Conservation (phyloP, 2,329 filamentous ascomycete species). For the Penicillium sp. region DNA sequence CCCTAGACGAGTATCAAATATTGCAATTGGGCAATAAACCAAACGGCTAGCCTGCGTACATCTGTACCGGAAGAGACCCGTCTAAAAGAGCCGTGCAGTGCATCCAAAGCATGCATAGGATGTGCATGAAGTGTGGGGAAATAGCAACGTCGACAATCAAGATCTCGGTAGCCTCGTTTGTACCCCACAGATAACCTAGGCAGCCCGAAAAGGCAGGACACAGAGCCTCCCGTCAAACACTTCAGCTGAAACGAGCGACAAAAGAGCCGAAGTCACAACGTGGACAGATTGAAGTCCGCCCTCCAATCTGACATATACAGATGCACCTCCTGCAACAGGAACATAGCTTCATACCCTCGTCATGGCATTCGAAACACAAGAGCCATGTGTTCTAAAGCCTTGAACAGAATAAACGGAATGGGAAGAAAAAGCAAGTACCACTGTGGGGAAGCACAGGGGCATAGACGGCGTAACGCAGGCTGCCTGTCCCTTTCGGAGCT, state of each 20-base stretch:
- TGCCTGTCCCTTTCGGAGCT: slow-evolving; percentile 1
- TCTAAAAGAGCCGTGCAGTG: not conserved
- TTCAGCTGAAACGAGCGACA: not conserved
- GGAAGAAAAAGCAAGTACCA: not conserved
- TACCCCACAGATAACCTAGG: not conserved
- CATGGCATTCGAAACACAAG: not conserved
- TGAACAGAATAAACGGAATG: not conserved
- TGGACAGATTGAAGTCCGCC: not conserved
- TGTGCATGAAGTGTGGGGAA: not conserved
- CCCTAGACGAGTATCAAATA: slow-evolving; percentile 2
- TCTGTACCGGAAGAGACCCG: slow-evolving; percentile 4
- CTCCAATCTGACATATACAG: not conserved
- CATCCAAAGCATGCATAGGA: not conserved
- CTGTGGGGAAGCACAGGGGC: not conserved
- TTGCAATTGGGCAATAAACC: slow-evolving; percentile 5
- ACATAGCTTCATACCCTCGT: not conserved
- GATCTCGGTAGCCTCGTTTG: not conserved
- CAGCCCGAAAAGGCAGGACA: not conserved
- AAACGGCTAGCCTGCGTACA: slow-evolving; percentile 10
- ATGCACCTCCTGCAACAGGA: not conserved
- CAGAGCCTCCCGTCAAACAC: not conserved
- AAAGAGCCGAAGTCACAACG: not conserved
- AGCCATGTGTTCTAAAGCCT: not conserved
- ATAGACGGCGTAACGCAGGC: slow-evolving; percentile 3
- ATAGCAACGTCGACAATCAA: not conserved